A percentile compares a stretch with the other conserved stretches of the same genome.
These are phyloP conservation scores for Monilinia aucupariae DNA, from an alignment of 2,329 filamentous ascomycete genomes.

Conservation along the genomic window DNA sequence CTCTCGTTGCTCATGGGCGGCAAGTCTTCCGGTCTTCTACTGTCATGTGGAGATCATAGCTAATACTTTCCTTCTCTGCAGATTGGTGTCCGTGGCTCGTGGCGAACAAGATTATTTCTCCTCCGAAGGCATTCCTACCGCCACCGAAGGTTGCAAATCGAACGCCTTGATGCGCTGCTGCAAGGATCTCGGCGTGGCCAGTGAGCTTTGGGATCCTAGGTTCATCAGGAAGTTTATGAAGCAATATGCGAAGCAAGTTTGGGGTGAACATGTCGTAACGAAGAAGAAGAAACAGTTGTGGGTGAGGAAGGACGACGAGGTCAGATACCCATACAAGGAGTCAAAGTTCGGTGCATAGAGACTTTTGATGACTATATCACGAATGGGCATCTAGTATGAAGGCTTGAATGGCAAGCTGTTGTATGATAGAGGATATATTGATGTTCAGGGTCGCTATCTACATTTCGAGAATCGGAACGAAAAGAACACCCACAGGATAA, in stretches of 20 bases:
- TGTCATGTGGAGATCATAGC: not conserved
- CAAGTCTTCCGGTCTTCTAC: slow-evolving; percentile 41
- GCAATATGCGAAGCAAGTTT: slow-evolving; percentile 68
- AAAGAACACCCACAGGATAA: not conserved
- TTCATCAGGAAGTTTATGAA: slow-evolving; percentile 82
- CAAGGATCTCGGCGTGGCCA: slow-evolving; percentile 92
- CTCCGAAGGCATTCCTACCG: slow-evolving; percentile 83
- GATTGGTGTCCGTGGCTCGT: slow-evolving; percentile 84
- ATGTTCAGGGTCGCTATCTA: not conserved
- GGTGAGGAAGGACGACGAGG: slow-evolving; percentile 74
- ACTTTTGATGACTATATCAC: not conserved
- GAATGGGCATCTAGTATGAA: not conserved
- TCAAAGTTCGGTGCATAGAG: slow-evolving; percentile 33
- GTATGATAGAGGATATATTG: slow-evolving; percentile 7
- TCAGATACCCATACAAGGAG: slow-evolving; percentile 57
- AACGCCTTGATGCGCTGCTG: slow-evolving; percentile 98
- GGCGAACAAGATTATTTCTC: slow-evolving; percentile 94
- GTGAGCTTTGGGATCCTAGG: slow-evolving; percentile 92
- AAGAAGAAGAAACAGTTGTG: slow-evolving; percentile 90
- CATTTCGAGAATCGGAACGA: not conserved
- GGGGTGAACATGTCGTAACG: slow-evolving; percentile 79
- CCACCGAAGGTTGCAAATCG: slow-evolving; percentile 94
- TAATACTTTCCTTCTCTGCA: slow-evolving; percentile 37
- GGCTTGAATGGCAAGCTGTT: not conserved
- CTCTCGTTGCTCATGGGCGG: slow-evolving; percentile 81